These are phyloP conservation scores for Penicillium brevicompactum DNA, from an alignment of 2,329 filamentous ascomycete species.

Conservation along the genomic window DNA sequence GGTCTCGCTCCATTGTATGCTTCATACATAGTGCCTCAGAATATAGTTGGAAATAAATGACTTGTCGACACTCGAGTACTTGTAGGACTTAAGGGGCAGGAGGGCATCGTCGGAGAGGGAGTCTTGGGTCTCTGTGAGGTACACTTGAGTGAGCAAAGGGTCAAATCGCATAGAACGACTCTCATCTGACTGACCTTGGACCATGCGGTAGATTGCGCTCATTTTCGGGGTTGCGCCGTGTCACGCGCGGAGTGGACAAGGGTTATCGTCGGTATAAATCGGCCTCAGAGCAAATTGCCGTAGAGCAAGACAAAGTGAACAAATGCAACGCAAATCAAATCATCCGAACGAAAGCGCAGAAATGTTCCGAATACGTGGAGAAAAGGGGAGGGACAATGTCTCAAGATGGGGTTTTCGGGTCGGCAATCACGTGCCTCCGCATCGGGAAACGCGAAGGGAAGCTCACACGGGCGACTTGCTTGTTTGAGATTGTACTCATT, in stretches of 20 bases:
- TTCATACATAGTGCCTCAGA: constrained; percentile 85
- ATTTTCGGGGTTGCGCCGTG: constrained; percentile 25
- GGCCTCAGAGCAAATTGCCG: constrained; percentile 4
- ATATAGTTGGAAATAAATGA: constrained; percentile 92
- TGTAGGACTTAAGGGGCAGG: constrained; percentile 89
- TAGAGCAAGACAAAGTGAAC: constrained; percentile 3
- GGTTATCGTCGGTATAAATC: constrained; percentile 6
- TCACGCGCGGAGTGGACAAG: constrained; percentile 16
- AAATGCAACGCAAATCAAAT: constrained; percentile 6
- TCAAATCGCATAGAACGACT: background rate
- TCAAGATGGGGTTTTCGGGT: constrained; percentile 21
- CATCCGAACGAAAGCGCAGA: background rate
- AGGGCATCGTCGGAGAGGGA: constrained; percentile 86
- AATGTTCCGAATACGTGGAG: constrained; percentile 1
- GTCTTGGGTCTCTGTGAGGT: constrained; percentile 46
- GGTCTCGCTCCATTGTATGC: background rate
- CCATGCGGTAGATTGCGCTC: constrained; percentile 35
- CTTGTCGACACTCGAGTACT: constrained; percentile 96
- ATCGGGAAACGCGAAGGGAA: constrained; percentile 24
- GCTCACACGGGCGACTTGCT: constrained; percentile 8
- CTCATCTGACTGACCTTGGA: constrained; percentile 35
- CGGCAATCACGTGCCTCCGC: constrained; percentile 26
- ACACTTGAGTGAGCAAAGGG: background rate
- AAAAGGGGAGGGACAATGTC: constrained; percentile 13
- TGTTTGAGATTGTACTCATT: constrained; percentile 1